Percentiles rank a stretch among this genome's conserved stretches.
Conservation (phyloP, 2,329 filamentous ascomycete genomes). For the Trichoderma endophyticum region DNA sequence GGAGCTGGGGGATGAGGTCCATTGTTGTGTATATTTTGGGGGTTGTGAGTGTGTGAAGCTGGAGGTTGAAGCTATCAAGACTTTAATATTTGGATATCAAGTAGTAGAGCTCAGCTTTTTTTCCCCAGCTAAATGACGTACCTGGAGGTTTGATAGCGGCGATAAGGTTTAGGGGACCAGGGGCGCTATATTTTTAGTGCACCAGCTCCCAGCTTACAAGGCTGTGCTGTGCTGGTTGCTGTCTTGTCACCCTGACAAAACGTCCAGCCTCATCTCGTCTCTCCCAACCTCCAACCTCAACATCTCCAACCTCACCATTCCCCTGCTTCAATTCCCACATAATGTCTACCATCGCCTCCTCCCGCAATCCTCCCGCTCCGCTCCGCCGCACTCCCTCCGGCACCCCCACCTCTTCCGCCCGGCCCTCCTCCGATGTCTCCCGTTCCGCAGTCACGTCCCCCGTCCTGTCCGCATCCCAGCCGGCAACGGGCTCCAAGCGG, state of each 20-base stretch:
- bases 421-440: slow-evolving; percentile 66
- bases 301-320: slow-evolving; percentile 47
- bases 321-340: not conserved
- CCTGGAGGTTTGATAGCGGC: not conserved
- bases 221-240: not conserved
- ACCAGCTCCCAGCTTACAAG: not conserved
- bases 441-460: slow-evolving; percentile 60
- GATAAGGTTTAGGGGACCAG: not conserved
- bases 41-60: not conserved
- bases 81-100: not conserved
- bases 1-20: slow-evolving; percentile 28
- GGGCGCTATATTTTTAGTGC: slow-evolving; percentile 23
- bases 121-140: slow-evolving; percentile 3
- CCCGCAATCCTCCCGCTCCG: slow-evolving; percentile 56
- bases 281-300: not conserved
- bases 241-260: not conserved
- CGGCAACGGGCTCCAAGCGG: slow-evolving; percentile 36
- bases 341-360: slow-evolving; percentile 65
- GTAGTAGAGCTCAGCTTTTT: not conserved
- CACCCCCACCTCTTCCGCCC: slow-evolving; percentile 69
- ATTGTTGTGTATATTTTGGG: slow-evolving; percentile 14
- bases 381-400: slow-evolving; percentile 56
- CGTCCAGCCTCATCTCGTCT: not conserved
- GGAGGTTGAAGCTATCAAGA: not conserved
- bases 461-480: slow-evolving; percentile 31